Evolutionary conservation across 768 basidiomycete species (phyloP), one percentile per base, ranked within the genome.

Genomic region (Arthromyces matolae): DNA sequence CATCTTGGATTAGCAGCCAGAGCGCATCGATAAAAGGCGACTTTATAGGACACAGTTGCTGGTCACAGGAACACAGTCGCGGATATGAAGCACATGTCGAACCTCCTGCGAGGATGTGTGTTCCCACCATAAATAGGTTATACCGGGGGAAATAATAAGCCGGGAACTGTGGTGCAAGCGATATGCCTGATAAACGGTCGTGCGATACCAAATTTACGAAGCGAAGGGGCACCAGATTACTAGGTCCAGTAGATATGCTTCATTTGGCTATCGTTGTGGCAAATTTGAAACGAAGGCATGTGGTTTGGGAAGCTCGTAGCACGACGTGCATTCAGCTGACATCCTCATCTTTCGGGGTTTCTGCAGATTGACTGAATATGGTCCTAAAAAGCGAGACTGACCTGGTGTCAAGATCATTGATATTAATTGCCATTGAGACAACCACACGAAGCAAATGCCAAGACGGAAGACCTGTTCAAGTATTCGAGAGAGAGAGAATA

Each of bases 21-120:
- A n/a, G n/a, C n/a, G n/a, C n/a, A n/a, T n/a, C n/a, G n/a, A n/a
- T 14, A 14, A 40, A 20, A 38, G 13, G 9, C 18, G 6, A 20
- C 32, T 28, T 48, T 49, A 47, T 51, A 47, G 20, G 25, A 42
- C 6, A 36, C 4, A 12, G 3, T 36, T 20, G 10, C 24, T 46
- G 37, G 40, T 54, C 49, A 45, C 41, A 46, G 44, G 34, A 47
- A 41, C 31, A 41, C 18, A 39, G 28, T 22, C 52, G 48, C 50
- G 49, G 31, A 33, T 24, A 32, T 38, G 41, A 19, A 45, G 31
- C 48, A 50, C 41, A 47, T 54, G 53, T 13, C 28, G 12, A 7
- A 10, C 24, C 19, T 29, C 38, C 23, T 31, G 33, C 43, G 23
- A 45, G 42, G 39, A 29, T 16, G 14, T 25, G 37, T n/a, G 12